Evolutionary conservation across 305 asterid species (phyloP).

Genomic region (Fraxinus dipetala): DNA sequence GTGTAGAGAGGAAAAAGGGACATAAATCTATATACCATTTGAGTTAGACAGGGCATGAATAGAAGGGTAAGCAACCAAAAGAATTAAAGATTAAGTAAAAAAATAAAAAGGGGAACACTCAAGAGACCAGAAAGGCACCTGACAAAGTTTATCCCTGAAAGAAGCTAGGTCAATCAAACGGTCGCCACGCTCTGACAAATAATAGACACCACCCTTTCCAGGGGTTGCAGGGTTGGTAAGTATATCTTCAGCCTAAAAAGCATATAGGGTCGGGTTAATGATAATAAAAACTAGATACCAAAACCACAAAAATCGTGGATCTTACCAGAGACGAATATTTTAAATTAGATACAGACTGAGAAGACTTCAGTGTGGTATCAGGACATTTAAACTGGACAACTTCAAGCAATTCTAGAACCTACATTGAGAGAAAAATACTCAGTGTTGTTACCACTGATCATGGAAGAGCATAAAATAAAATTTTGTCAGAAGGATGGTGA

Average conservation of each 20-base stretch:
- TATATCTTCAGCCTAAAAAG: constrained; percentile 78
- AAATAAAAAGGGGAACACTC: neutral
- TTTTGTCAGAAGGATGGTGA: neutral
- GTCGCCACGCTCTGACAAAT: constrained; percentile 91
- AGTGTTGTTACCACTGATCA: constrained; percentile 4
- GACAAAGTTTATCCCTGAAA: constrained; percentile 87
- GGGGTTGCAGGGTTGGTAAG: constrained; percentile 58
- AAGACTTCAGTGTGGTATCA: constrained; percentile 57
- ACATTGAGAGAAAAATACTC: constrained; percentile 15
- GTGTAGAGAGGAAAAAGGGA: constrained; percentile 19
- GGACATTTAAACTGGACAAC: constrained; percentile 81
- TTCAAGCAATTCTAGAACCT: constrained; percentile 88
- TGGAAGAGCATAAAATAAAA: constrained; percentile 1
- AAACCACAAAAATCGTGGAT: constrained; percentile 9
- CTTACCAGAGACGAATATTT: constrained; percentile 81
- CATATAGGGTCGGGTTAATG: constrained; percentile 14
- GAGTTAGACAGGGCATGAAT: constrained; percentile 13
- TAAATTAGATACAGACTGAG: constrained; percentile 62
- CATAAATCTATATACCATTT: constrained; percentile 11
- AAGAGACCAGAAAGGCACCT: constrained; percentile 45
- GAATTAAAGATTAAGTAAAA: constrained; percentile 16
- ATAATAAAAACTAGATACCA: neutral
- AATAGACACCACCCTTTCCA: constrained; percentile 66
- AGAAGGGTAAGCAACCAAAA: constrained; percentile 15
- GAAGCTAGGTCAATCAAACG: constrained; percentile 79